A percentile compares a stretch with the other conserved stretches of the same genome.
phyloP scores from a whole-genome alignment of 768 basidiomycete species.

The Phaeolepiota aurea region DNA sequence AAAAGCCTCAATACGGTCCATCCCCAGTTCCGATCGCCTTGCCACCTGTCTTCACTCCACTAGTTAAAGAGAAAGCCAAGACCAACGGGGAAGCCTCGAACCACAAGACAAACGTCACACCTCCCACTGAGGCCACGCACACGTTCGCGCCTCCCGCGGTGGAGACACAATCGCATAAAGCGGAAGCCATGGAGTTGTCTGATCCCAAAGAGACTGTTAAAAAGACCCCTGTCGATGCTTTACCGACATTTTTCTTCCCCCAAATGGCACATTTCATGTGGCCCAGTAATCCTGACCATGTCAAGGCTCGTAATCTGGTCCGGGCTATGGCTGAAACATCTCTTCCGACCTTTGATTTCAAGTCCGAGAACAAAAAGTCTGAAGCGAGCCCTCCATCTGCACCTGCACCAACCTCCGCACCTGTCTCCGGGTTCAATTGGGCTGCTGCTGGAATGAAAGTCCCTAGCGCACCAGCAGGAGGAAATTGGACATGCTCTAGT shows the following conservation, averaged over 20 bases:
- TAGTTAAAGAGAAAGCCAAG: neutral
- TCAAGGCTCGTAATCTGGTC: constrained; percentile 25
- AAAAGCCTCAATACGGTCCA: neutral
- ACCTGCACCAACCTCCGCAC: neutral
- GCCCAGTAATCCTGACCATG: constrained; percentile 14
- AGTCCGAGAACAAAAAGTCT: constrained; percentile 1
- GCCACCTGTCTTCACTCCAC: neutral
- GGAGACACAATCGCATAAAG: neutral
- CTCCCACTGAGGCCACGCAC: constrained; percentile 2
- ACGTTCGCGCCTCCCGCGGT: constrained; percentile 4
- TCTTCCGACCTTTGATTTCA: constrained; percentile 39
- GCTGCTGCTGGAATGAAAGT: constrained; percentile 50
- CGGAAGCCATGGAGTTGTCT: neutral
- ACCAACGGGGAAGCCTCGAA: neutral
- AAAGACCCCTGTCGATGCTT: constrained; percentile 14
- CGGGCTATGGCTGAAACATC: constrained; percentile 26
- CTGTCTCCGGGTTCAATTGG: constrained; percentile 40
- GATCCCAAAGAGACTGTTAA: constrained; percentile 23
- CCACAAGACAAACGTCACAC: neutral
- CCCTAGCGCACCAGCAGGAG: constrained; percentile 18
- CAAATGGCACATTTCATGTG: constrained; percentile 13
- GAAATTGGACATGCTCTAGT: constrained; percentile 43
- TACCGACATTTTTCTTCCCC: constrained; percentile 30
- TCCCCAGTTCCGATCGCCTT: neutral
- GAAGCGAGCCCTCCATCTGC: neutral